phyloP scores from a whole-genome alignment of 2,329 filamentous ascomycete genomes.

The Orbilia oligospora region DNA sequence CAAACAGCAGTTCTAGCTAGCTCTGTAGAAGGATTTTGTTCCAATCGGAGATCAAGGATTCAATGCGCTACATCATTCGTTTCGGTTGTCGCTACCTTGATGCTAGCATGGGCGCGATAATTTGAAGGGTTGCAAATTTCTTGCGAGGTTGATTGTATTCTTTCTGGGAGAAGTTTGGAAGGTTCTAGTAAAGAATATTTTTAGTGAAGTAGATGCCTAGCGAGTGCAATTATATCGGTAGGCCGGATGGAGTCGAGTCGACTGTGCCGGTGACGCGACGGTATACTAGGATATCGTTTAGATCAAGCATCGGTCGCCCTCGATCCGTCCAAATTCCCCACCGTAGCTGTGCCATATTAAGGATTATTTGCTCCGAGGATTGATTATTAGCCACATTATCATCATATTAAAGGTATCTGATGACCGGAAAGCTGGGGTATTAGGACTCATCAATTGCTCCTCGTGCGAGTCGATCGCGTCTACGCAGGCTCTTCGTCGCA shows the following conservation, averaged over 20 bases:
- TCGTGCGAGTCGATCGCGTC: neutral
- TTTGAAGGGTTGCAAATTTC: neutral
- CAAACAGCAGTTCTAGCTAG: neutral
- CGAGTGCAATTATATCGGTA: neutral
- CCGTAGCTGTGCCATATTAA: neutral
- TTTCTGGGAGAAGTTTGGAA: neutral
- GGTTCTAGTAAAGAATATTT: neutral
- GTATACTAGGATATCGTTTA: too few relatives aligned
- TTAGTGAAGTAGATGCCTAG: neutral
- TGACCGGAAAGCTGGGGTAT: neutral
- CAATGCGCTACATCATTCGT: neutral
- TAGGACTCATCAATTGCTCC: neutral
- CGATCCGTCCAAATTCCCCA: too few relatives aligned
- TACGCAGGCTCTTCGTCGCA: neutral
- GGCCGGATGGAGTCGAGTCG: too few relatives aligned
- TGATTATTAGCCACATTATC: neutral
- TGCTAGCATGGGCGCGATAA: neutral
- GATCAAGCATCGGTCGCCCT: neutral
- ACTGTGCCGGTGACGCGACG: too few relatives aligned
- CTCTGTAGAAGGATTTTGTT: neutral
- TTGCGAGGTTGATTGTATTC: neutral
- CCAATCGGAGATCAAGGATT: conserved; percentile 3
- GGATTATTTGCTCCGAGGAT: neutral
- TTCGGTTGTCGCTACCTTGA: neutral
- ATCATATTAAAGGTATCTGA: neutral